Evolutionary conservation across 139 green algal genomes (phyloP), one percentile per base, ranked within the genome.

Genomic region (Edaphochlamys debaryana): DNA sequence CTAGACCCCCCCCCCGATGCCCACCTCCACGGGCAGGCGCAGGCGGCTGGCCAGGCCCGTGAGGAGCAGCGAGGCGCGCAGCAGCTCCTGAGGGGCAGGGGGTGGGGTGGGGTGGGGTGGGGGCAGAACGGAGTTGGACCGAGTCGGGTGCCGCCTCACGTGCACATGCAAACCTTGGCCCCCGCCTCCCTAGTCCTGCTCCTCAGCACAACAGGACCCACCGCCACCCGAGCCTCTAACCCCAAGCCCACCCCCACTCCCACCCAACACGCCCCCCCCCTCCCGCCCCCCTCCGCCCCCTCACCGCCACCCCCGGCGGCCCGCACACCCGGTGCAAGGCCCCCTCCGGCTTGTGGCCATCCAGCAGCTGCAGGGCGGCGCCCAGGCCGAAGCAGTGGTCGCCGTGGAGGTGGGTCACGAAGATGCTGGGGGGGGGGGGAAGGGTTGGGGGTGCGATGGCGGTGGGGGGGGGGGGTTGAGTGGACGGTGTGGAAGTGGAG

Each of bases 341-440:
- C 66, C 30, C 17, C 71, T 78, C 27, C 64, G 56, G n/a, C 54
- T 79, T 72, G 56, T 30, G 60, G 2, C 23, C 54, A 34, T 71
- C 84, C 66, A 85, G 68, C 41, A 80, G 32, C 17, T n/a, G 19
- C 80, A 79, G 58, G n/a, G 60, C 42, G 9, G 80, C 93, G 0
- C 90, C 86, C 36, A 98, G 84, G 20, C 97, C 97, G 79, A 98
- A 99, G 91, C 94, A 96, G 90, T 99, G 97, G 91, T 99, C 97
- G 29, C 97, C 97, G 86, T 99, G 97, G 63, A 98, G 77, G 93
- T 99, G 97, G 8, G 96, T 99, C 74, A 99, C 93, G 75, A 96
- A 96, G 56, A 99, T 91, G 23, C 83, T 91, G 36, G 6, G n/a
- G 27, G 64, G 11, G 62, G 60, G 20, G 29, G 9, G 15, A n/a